phyloP scores from a whole-genome alignment of 2,329 filamentous ascomycete species.

The Raffaelea albimanens region DNA sequence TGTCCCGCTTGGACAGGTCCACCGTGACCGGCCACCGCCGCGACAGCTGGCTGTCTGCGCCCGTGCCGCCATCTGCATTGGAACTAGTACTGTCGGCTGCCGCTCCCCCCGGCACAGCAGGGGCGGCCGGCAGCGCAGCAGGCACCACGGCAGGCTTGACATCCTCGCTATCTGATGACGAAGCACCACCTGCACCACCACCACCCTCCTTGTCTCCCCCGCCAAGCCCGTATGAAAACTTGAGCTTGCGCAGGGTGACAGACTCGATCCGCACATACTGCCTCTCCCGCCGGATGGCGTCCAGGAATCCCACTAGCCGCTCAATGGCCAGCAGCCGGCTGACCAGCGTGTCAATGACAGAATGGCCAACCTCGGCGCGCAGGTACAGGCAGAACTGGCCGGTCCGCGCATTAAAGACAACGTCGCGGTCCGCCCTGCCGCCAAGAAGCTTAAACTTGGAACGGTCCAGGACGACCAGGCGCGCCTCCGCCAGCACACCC shows the following conservation, averaged over 20 bases:
- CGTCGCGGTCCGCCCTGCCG: constrained; percentile 47
- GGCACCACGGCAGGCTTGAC: background rate
- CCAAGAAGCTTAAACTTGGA: constrained; percentile 45
- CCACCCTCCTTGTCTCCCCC: background rate
- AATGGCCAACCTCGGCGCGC: constrained; percentile 45
- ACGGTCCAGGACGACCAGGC: constrained; percentile 44
- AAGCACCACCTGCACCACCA: no score
- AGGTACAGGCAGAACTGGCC: constrained; percentile 57
- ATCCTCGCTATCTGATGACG: no score
- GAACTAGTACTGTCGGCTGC: background rate
- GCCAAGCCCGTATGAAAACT: constrained; percentile 53
- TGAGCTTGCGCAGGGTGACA: constrained; percentile 47
- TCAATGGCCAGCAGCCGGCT: constrained; percentile 57
- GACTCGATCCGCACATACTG: constrained; percentile 15
- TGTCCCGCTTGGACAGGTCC: constrained; percentile 38
- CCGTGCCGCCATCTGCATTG: background rate
- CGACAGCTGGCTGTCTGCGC: no score
- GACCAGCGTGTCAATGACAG: constrained; percentile 49
- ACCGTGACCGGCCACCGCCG: constrained; percentile 44
- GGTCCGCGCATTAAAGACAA: constrained; percentile 48
- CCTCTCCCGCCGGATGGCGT: constrained; percentile 49
- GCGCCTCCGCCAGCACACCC: constrained; percentile 38
- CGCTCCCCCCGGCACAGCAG: constrained; percentile 2
- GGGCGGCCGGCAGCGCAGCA: background rate
- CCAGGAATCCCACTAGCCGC: constrained; percentile 60